Base-by-base conservation (phyloP, 768 basidiomycete genomes). In the Leccinum sublutescens region DNA sequence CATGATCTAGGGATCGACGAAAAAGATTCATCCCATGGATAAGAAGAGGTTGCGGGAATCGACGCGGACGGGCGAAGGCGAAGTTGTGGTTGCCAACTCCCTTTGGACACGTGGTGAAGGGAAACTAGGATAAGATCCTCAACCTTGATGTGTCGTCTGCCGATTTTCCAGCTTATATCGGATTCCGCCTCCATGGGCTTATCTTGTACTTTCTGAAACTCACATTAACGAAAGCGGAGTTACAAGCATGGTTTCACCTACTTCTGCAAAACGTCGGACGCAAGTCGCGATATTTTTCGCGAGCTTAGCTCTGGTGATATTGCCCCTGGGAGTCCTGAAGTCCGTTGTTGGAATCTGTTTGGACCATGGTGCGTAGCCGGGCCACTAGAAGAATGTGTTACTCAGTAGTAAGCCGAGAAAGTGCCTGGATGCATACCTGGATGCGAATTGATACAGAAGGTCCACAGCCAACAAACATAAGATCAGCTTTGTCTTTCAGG, bases 321-420 rank as follows among this genome's bases (percentile, higher is more conserved):
- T 89, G 6, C 87, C 82, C 40, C 88, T 90, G 0, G 90, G 89
- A 62, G 83, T 90, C 40, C 83, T 81, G 69, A 91, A 92, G 71
- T 92, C 89, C 70, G 85, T 84, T 1, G 89, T 91, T 8, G 90
- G 90, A 60, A 92, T 91, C 68, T 92, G 90, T 56, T 87, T 81
- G 57, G 85, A 88, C 88, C 88, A 92, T 50, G 83, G 80, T 31
- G 83, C 76, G 64, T 91, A 91, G 1, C 90, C 88, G 5, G 88
- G 89, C 90, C 90, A 92, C 89, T 91, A 60, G 17, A 60, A 21
- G 58, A 57, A 47, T 2, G 25, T 36, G 49, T 64, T 29, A 53
- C 45, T 48, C 9, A 50, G 23, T 3, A 51, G 23, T 3, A 51
- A 47, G 14, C 15, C 50, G 50, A 55, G 25, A 51, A 29, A 36